phyloP scores from a whole-genome alignment of 2,329 filamentous ascomycete genomes.

The Parastagonospora avenae region DNA sequence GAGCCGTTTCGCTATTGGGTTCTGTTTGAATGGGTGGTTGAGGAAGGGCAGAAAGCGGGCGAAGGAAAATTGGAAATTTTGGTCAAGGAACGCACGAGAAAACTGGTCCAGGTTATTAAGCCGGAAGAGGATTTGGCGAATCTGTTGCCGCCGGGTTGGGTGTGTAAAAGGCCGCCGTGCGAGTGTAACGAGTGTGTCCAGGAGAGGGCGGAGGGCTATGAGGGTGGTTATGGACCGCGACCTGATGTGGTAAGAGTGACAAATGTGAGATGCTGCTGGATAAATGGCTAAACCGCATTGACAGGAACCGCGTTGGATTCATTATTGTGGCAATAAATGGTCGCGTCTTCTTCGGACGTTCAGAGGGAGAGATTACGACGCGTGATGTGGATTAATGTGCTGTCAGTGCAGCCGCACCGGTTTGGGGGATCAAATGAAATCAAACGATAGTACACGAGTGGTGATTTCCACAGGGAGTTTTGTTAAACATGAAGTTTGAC shows the following conservation, averaged over 20 bases:
- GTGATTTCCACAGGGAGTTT: too few species aligned
- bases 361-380: too few species aligned
- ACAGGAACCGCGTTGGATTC: too few species aligned
- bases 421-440: too few species aligned
- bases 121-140: neutral
- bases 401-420: too few species aligned
- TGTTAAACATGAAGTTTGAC: too few species aligned
- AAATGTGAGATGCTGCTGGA: too few species aligned
- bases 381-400: too few species aligned
- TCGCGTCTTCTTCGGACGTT: too few species aligned
- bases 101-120: neutral
- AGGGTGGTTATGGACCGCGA: neutral
- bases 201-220: neutral
- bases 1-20: neutral
- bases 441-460: too few species aligned
- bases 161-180: neutral
- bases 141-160: neutral
- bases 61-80: neutral
- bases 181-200: neutral
- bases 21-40: neutral
- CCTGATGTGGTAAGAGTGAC: neutral
- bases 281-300: too few species aligned
- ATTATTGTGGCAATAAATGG: too few species aligned
- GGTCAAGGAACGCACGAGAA: neutral
- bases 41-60: neutral